Evolutionary conservation across 768 basidiomycete species (phyloP).

Genomic region (Collybiopsis confluens): DNA sequence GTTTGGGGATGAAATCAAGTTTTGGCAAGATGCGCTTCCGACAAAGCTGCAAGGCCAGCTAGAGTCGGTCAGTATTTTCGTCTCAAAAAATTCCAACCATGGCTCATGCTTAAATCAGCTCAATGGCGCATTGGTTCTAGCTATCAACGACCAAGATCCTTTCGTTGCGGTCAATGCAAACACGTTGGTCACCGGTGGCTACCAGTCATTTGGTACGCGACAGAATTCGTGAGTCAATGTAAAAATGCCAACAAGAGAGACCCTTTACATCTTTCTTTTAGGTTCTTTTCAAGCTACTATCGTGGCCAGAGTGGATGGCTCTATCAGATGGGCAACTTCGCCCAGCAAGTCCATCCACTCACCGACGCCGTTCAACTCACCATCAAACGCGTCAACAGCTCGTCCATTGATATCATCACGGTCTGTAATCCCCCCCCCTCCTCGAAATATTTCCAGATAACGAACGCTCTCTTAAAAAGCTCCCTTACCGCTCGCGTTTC

Average conservation of each 20-base stretch:
- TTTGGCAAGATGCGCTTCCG: constrained; percentile 52
- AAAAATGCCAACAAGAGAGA: background rate
- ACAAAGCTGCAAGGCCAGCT: constrained; percentile 37
- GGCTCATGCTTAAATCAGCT: constrained; percentile 15
- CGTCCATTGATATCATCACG: constrained; percentile 36
- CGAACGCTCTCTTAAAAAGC: constrained; percentile 23
- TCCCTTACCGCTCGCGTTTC: constrained; percentile 57
- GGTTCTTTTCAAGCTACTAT: constrained; percentile 44
- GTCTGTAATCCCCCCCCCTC: constrained; percentile 31
- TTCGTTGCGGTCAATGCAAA: constrained; percentile 48
- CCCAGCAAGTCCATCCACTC: constrained; percentile 48
- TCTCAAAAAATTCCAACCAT: background rate
- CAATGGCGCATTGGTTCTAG: constrained; percentile 48
- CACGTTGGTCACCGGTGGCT: constrained; percentile 46
- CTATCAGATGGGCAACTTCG: constrained; percentile 50
- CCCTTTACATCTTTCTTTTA: constrained; percentile 11
- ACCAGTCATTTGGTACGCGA: constrained; percentile 46
- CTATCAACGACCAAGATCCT: constrained; percentile 49
- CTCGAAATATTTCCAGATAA: too few relatives aligned
- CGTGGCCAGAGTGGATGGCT: constrained; percentile 33
- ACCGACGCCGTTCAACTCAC: constrained; percentile 44
- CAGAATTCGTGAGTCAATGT: constrained; percentile 38
- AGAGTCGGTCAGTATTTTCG: background rate
- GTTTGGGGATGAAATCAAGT: constrained; percentile 45
- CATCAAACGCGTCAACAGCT: constrained; percentile 37